Evolutionary conservation across 2,329 filamentous ascomycete genomes (phyloP), one percentile per base, ranked within the genome.

Genomic region (Ambrosiella beaveri): DNA sequence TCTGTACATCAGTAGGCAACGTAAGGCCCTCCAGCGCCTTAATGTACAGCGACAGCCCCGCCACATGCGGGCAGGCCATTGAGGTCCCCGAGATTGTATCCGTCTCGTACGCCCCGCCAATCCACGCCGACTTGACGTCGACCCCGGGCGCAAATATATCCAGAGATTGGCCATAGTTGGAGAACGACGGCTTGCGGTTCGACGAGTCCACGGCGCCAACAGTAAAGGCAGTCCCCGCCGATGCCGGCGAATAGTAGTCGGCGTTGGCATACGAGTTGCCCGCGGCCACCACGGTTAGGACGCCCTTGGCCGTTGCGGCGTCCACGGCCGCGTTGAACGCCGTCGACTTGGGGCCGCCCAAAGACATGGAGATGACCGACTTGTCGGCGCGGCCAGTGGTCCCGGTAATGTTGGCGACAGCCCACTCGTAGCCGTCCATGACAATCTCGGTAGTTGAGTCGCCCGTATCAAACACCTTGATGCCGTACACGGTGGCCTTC

Each of bases 401-500:
- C 40, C 59, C 62, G 49, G 68, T 64, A 61, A 74, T 74, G 66
- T 77, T 71, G 62, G 71, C 68, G 50, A 70, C 70, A 35, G 74
- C 74, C 67, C 68, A 74, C 63, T 71, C 67, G 62, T 65, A 70
- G 44, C 69, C 69, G 7, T 67, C 64, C 17, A 68, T 63, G 41
- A 67, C 66, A 12, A 66, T 58, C 55, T 60, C 58, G 15, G 58
- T 62, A 47, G 60, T 60, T 27, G 55, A 50, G 35, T 60, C 11
- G 15, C 55, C 56, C 1, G 17, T 59, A 53, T 70, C 64, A 17
- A 75, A 70, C 19, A 76, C 72, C 65, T 54, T 58, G 57, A 58
- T 50, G 38, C 57, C 50, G 39, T 54, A 50, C 71, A 98, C 78
- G 66, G 88, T 83, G 69, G 93, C 93, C 82, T 97, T 96, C 85